A percentile compares a stretch with the other conserved stretches of the same genome.
These are phyloP conservation scores for Tolypocladium ovalisporum DNA, from an alignment of 2,329 filamentous ascomycete species.

Conservation along the genomic window DNA sequence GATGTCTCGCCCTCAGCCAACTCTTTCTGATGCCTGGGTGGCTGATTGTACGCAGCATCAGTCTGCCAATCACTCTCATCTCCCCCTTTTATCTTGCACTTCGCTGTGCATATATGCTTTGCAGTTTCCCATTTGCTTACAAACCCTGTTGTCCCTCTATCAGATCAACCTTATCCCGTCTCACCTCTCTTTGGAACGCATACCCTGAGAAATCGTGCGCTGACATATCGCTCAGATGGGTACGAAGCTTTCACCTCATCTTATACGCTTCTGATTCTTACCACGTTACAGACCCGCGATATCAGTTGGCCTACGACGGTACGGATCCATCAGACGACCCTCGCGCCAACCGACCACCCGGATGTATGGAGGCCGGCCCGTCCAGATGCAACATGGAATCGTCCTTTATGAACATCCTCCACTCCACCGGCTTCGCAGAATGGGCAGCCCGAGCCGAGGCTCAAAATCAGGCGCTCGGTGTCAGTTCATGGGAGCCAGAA, in stretches of 20 bases:
- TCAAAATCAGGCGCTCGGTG: conserved; percentile 1
- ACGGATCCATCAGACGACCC: neutral
- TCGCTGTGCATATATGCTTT: neutral
- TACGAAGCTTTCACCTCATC: neutral
- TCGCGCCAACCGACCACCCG: neutral
- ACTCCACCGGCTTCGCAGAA: conserved; percentile 5
- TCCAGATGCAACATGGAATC: conserved; percentile 6
- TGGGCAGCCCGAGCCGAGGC: conserved; percentile 6
- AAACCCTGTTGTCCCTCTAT: neutral
- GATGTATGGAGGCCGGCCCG: conserved; percentile 3
- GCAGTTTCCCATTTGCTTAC: neutral
- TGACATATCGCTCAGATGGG: neutral
- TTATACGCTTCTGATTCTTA: neutral
- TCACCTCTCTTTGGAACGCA: neutral
- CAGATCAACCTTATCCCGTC: no score
- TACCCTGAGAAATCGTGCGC: neutral
- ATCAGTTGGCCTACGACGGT: neutral
- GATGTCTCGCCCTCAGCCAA: neutral
- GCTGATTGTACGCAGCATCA: neutral
- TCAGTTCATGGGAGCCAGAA: neutral
- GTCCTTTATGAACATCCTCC: conserved; percentile 4
- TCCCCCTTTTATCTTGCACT: neutral
- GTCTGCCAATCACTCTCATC: neutral
- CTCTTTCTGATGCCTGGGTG: neutral
- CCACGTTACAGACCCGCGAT: neutral